Base-by-base conservation (phyloP, 495 filamentous ascomycete species). In the Patellaria atrata region DNA sequence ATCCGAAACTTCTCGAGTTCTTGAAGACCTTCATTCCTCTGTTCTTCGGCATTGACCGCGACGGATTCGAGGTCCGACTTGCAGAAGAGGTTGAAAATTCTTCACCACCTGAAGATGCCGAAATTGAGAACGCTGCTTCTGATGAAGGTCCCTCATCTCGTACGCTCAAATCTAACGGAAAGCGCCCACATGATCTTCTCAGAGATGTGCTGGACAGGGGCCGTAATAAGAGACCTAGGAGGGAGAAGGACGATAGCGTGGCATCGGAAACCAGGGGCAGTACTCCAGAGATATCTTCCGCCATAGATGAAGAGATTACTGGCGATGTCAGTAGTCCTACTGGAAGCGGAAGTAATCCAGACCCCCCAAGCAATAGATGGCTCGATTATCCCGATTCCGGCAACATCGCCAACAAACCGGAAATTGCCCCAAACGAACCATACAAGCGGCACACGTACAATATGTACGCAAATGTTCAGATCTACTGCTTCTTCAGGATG, bases 401-500 rank as follows among this genome's bases (percentile, higher is more conserved):
- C 26, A 69, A 69, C 43, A 57, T 61, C 39, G 55, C 62, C 35
- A 52, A 59, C 12, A 53, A 34, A 57, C 67, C 62, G 35, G 71
- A 83, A 49, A 66, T 78, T 46, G 77, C 74, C 17, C 70, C 82
- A 5, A 82, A 93, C 30, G 73, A 82, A 29, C 76, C 82, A 16
- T 92, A 82, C 60, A 65, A 68, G 44, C 79, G 89, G 37, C 68
- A 71, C 6, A 67, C 63, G 41, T 93, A 79, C 62, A 82, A 84
- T 41, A 68, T 96, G 47, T 99, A 86, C 59, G 77, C 73, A 52
- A 96, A 92, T 53, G 67, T 82, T 38, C 77, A 77, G 28, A 80
- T 99, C 27, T 87, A 79, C 47, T 82, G 82, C 59, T 94, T 99
- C 64, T 79, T 99, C 62, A 77, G 79, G 13, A 73, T 87, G 22